Conservation (phyloP, 129 eudicot species). For the Mikania micrantha region DNA sequence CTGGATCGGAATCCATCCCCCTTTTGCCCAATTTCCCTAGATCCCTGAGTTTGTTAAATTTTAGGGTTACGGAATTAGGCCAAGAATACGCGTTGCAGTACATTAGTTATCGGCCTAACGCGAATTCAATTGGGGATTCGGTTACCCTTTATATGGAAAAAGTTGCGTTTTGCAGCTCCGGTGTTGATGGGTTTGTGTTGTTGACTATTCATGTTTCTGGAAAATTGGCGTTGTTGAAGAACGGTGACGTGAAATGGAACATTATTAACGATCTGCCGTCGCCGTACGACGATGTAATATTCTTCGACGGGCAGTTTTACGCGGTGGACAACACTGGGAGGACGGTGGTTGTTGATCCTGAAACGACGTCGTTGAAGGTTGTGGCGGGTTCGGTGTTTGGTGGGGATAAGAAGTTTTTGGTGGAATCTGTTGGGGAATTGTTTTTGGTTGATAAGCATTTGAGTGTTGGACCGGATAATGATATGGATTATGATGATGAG, state of each 20-base stretch:
- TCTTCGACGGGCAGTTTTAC: constrained; percentile 40
- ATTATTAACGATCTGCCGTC: constrained; percentile 50
- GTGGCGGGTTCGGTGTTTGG: constrained; percentile 59
- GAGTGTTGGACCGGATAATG: constrained; percentile 63
- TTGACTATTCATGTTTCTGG: constrained; percentile 80
- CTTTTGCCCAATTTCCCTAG: constrained; percentile 47
- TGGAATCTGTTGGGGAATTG: constrained; percentile 57
- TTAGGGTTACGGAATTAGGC: constrained; percentile 56
- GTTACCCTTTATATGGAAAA: constrained; percentile 69
- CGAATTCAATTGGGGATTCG: constrained; percentile 61
- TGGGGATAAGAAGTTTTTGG: constrained; percentile 82
- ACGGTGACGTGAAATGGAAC: constrained; percentile 60
- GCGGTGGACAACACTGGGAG: constrained; percentile 69
- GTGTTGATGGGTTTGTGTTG: constrained; percentile 38
- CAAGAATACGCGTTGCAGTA: constrained; percentile 58
- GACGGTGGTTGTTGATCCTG: constrained; percentile 33
- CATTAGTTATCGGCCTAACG: constrained; percentile 58
- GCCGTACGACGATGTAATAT: constrained; percentile 77
- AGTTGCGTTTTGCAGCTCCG: constrained; percentile 45
- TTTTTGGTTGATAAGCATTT: constrained; percentile 68
- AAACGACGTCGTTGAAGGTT: constrained; percentile 11
- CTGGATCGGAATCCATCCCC: constrained; percentile 38
- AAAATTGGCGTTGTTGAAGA: constrained; percentile 52
- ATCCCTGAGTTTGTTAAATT: constrained; percentile 29
- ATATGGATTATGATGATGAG: constrained; percentile 46